Percentiles rank a stretch among this genome's conserved stretches.
Evolutionary conservation across 2,329 filamentous ascomycete species (phyloP).

Genomic region (Arthrobotrys conoides): DNA sequence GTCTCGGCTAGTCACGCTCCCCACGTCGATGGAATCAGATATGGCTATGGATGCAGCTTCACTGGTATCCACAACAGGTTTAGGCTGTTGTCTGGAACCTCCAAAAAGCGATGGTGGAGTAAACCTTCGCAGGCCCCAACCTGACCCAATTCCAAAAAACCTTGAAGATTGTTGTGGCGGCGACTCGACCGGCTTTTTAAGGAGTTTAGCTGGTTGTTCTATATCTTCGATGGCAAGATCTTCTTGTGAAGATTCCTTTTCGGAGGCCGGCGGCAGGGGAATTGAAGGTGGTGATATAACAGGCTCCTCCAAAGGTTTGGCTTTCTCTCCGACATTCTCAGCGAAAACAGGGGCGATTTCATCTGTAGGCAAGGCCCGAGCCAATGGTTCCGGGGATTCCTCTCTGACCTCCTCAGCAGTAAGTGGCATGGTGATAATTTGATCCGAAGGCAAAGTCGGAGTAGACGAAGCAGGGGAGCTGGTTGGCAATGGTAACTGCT

Average conservation of each 20-base stretch:
- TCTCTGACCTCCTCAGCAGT: not conserved
- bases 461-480: conserved; percentile 37
- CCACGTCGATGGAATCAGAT: conserved; percentile 44
- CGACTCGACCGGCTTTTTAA: conserved; percentile 4
- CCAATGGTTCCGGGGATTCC: not conserved
- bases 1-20: conserved; percentile 27
- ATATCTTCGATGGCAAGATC: not conserved
- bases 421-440: not conserved
- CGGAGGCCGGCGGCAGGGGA: conserved; percentile 6
- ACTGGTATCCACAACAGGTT: conserved; percentile 6
- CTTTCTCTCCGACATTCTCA: not conserved
- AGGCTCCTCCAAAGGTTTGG: not conserved
- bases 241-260: not conserved
- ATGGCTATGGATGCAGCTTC: conserved; percentile 35
- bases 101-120: conserved; percentile 38
- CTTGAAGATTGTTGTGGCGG: conserved; percentile 23
- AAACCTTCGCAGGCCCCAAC: conserved; percentile 46
- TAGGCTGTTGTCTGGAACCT: conserved; percentile 11
- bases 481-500: conserved; percentile 45
- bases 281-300: not conserved
- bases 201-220: not conserved
- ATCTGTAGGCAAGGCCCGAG: not conserved
- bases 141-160: conserved; percentile 43
- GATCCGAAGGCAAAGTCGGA: conserved; percentile 11
- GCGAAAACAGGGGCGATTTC: not conserved